Conservation (phyloP, 257 asterid species). For the Solanum pennellii region DNA sequence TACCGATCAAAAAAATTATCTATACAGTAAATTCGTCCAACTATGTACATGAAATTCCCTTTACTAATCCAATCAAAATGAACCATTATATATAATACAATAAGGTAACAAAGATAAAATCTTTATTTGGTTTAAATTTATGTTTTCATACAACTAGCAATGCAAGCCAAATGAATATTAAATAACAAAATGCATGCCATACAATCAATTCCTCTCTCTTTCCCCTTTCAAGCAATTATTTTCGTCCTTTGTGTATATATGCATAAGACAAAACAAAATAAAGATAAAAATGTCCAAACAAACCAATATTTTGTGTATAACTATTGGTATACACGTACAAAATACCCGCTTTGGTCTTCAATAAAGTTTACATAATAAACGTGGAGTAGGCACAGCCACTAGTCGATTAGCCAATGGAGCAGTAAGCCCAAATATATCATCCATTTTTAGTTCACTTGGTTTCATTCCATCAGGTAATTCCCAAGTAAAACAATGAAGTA, state of each 20-base stretch:
- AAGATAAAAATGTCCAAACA: not conserved
- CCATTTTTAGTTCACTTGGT: slow-evolving; percentile 58
- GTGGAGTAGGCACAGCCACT: slow-evolving; percentile 58
- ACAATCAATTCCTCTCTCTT: not conserved
- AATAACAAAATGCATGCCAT: not conserved
- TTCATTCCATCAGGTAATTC: slow-evolving; percentile 91
- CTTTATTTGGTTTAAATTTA: not conserved
- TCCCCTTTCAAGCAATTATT: not conserved
- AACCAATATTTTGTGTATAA: not conserved
- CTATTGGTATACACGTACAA: not conserved
- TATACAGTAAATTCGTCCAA: not conserved
- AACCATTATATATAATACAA: not conserved
- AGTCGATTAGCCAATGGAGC: slow-evolving; percentile 75
- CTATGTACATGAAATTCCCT: not conserved
- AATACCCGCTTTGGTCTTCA: slow-evolving; percentile 1
- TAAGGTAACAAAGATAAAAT: not conserved
- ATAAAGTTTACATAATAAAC: slow-evolving; percentile 47
- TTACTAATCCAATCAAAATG: not conserved
- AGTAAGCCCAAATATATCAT: slow-evolving; percentile 74
- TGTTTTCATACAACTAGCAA: not conserved
- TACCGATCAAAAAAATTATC: not conserved
- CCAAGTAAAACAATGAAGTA: slow-evolving; percentile 74
- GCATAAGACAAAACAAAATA: not conserved
- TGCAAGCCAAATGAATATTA: not conserved
- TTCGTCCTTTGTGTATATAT: not conserved